Percentiles rank a stretch among this genome's conserved stretches.
Evolutionary conservation across 495 filamentous ascomycete species (phyloP).

Genomic region (Filosporella fistucella): DNA sequence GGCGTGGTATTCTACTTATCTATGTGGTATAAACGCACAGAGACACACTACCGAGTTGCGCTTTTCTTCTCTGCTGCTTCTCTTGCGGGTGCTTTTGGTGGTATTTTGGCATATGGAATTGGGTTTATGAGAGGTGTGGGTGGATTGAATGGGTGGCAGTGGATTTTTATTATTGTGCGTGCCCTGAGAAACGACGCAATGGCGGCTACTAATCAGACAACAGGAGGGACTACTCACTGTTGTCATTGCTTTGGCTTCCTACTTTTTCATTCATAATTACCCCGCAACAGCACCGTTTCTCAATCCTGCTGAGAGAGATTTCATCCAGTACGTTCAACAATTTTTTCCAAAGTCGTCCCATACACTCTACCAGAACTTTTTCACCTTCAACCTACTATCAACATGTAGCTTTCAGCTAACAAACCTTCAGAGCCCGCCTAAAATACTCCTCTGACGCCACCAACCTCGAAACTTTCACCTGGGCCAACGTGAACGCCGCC

Average conservation of each 20-base stretch:
- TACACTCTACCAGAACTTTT: too few species aligned
- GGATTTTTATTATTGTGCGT: slow-evolving; percentile 75
- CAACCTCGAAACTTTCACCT: slow-evolving; percentile 60
- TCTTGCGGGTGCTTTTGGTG: slow-evolving; percentile 76
- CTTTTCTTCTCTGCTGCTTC: slow-evolving; percentile 73
- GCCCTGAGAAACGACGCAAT: neutral
- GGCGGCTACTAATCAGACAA: neutral
- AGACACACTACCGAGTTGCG: slow-evolving; percentile 67
- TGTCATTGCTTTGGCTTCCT: slow-evolving; percentile 53
- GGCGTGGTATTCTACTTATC: slow-evolving; percentile 81
- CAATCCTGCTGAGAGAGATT: slow-evolving; percentile 53
- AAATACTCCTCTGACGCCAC: slow-evolving; percentile 28
- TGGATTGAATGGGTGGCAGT: slow-evolving; percentile 68
- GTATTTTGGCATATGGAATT: slow-evolving; percentile 64
- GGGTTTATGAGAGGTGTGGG: slow-evolving; percentile 60
- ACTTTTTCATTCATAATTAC: slow-evolving; percentile 71
- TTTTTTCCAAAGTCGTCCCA: too few species aligned
- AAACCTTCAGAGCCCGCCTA: too few species aligned
- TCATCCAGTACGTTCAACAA: too few species aligned
- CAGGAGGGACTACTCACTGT: slow-evolving; percentile 69
- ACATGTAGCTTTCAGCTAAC: too few species aligned
- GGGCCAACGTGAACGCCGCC: slow-evolving; percentile 59
- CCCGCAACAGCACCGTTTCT: slow-evolving; percentile 67
- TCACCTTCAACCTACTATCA: too few species aligned
- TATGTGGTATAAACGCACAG: slow-evolving; percentile 77